Base-by-base conservation (phyloP, 495 filamentous ascomycete genomes). In the Xylaria palmicola region DNA sequence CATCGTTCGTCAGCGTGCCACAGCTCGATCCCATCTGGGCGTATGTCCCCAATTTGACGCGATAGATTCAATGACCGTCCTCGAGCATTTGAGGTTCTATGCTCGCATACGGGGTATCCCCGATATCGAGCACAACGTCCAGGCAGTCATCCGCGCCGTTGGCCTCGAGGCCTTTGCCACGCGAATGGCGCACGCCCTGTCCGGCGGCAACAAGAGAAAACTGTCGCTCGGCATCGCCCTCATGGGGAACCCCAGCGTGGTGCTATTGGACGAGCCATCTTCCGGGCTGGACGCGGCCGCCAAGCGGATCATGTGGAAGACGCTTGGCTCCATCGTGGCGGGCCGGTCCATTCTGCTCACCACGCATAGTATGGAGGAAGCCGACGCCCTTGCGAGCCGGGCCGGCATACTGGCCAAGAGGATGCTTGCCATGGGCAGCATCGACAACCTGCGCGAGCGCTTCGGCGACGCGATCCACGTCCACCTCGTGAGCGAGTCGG, bases 321-420 rank as follows among this genome's bases (percentile, higher is more conserved):
- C 86, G 0, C 77, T 91, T 3, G 76, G 77, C 10, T 69, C 79
- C 0, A 81, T 89, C 26, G 82, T 80, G 0, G 73, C 76, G 0
- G 87, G 87, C 4, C 76, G 88, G 1, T 82, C 80, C 1, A 77
- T 91, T n/a, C 74, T 90, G 0, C 73, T 90, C 6, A 90, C 88
- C n/a, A 92, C 89, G 8, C 89, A 92, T 65, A 82, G 77, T 36
- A 91, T 92, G 89, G 89, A 92, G 67, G 89, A 92, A 68, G 89
- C 89, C 15, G 86, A 90, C 59, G 88, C 88, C 4, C 76, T 92
- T 9, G 89, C 88, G 0, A 77, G 83, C 56, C 78, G 86, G 10
- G 89, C 86, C 0, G 89, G 88, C 6, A 90, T 92, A 59, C 75
- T 92, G 58, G 86, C 88, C n/a, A 81, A 78, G 62, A 66, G 80